Percentiles rank a stretch among this genome's conserved stretches.
Conservation (phyloP, 2,329 filamentous ascomycete species). For the Colletotrichum echinochloae region DNA sequence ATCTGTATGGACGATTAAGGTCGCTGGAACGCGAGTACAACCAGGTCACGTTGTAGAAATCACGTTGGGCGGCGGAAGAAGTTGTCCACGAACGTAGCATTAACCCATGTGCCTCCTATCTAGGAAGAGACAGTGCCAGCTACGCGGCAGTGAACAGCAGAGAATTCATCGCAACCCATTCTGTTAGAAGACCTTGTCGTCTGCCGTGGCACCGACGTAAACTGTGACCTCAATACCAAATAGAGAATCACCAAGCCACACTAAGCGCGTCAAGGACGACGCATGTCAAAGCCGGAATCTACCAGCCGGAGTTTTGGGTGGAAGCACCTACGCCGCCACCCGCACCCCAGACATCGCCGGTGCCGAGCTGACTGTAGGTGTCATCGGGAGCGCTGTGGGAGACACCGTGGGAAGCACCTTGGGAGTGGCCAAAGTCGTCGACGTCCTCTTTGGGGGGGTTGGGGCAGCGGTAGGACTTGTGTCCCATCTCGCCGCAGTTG, state of each 20-base stretch:
- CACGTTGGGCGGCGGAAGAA: not conserved
- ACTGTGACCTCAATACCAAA: slow-evolving; percentile 31
- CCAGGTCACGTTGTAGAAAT: not conserved
- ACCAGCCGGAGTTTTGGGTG: slow-evolving; percentile 31
- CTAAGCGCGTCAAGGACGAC: not conserved
- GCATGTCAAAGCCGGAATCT: slow-evolving; percentile 2
- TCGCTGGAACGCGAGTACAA: not conserved
- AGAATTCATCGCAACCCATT: slow-evolving; percentile 8
- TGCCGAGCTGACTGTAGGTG: slow-evolving; percentile 14
- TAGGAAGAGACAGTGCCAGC: slow-evolving; percentile 22
- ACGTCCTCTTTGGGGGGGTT: slow-evolving; percentile 48
- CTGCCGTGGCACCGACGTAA: slow-evolving; percentile 31
- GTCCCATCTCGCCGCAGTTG: slow-evolving; percentile 65
- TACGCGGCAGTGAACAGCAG: slow-evolving; percentile 1
- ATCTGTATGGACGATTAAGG: not conserved
- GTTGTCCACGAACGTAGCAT: slow-evolving; percentile 17
- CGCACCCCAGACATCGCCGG: slow-evolving; percentile 23
- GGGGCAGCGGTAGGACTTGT: slow-evolving; percentile 56
- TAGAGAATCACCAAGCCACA: slow-evolving; percentile 17
- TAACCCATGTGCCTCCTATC: slow-evolving; percentile 12
- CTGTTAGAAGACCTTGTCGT: slow-evolving; percentile 35
- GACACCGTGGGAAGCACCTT: slow-evolving; percentile 30
- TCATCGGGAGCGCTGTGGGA: slow-evolving; percentile 22
- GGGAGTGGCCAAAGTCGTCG: slow-evolving; percentile 29
- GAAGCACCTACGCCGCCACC: not conserved